Evolutionary conservation across 1,284 basidiomycete species (phyloP).

Genomic region (Pterulicium gracile): DNA sequence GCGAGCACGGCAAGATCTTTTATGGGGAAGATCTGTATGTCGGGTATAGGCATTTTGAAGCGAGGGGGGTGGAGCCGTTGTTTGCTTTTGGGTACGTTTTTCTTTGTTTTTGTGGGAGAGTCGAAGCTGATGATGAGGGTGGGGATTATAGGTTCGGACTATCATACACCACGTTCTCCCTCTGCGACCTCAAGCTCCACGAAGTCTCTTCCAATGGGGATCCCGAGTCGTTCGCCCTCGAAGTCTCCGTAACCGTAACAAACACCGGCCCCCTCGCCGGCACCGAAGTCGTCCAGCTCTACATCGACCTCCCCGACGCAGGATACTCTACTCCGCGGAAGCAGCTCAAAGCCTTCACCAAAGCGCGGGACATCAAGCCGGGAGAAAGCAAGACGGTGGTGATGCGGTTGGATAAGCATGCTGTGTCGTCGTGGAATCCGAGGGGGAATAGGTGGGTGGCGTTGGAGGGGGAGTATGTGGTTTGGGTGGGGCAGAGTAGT

Average conservation of each 20-base stretch:
- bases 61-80: slow-evolving; percentile 41
- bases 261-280: slow-evolving; percentile 50
- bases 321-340: slow-evolving; percentile 43
- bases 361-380: slow-evolving; percentile 35
- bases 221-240: slow-evolving; percentile 11
- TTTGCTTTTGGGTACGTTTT: slow-evolving; percentile 57
- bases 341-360: slow-evolving; percentile 51
- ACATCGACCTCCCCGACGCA: slow-evolving; percentile 45
- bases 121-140: no score
- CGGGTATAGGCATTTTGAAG: slow-evolving; percentile 64
- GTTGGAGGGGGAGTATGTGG: slow-evolving; percentile 29
- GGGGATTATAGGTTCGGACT: slow-evolving; percentile 56
- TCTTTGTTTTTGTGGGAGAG: background rate
- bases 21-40: slow-evolving; percentile 60
- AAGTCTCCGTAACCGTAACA: slow-evolving; percentile 33
- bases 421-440: slow-evolving; percentile 47
- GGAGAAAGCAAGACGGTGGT: slow-evolving; percentile 28
- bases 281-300: slow-evolving; percentile 60
- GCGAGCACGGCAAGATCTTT: slow-evolving; percentile 54
- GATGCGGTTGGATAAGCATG: slow-evolving; percentile 48
- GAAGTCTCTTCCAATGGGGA: slow-evolving; percentile 18
- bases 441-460: slow-evolving; percentile 30
- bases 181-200: slow-evolving; percentile 32
- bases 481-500: slow-evolving; percentile 32
- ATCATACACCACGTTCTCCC: slow-evolving; percentile 61